Base-by-base conservation (phyloP, 2,329 filamentous ascomycete species). In the Graphilbum fragrans region DNA sequence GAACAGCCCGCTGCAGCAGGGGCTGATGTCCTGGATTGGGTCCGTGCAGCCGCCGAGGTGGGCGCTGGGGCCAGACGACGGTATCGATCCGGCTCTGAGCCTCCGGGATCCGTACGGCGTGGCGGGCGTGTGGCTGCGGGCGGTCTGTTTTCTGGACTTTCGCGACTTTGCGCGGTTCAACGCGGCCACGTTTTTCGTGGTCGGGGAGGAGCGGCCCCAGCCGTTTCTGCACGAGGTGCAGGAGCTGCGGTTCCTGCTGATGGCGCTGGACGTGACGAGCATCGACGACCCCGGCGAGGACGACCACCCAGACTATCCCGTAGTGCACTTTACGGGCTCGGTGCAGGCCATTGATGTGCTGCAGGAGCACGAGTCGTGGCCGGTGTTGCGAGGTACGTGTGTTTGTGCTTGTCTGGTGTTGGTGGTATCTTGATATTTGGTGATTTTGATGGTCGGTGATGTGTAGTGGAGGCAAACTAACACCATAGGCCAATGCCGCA, bases 141-240 rank as follows among this genome's bases (percentile, higher is more conserved):
- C 83, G 49, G 58, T 69, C 3, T 69, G 62, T 48, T 72, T 71
- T 47, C 56, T 74, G 46, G 81, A 86, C 55, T 86, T 82, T 55
- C 75, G 71, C 50, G 82, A 87, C 54, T 74, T 88, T 29, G 82
- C 79, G 55, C 61, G 63, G 18, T 86, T 78, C 63, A 88, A 88
- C 54, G 86, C 25, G 25, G 25, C 25, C 25, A 27, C 7, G 25
- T 27, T 27, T 12, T n/a, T n/a, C n/a, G n/a, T n/a, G n/a, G n/a
- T n/a, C n/a, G n/a, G n/a, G n/a, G n/a, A n/a, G n/a, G n/a, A n/a
- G n/a, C n/a, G n/a, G n/a, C n/a, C n/a, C n/a, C n/a, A n/a, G 1
- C 66, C 77, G 0, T 67, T 85, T 31, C 62, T 73, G 25, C 72
- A 67, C 1, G 70, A 72, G 45, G 81, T n/a, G n/a, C n/a, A 87